Evolutionary conservation across 1,284 basidiomycete species (phyloP).

Genomic region (Ustilago loliicola): DNA sequence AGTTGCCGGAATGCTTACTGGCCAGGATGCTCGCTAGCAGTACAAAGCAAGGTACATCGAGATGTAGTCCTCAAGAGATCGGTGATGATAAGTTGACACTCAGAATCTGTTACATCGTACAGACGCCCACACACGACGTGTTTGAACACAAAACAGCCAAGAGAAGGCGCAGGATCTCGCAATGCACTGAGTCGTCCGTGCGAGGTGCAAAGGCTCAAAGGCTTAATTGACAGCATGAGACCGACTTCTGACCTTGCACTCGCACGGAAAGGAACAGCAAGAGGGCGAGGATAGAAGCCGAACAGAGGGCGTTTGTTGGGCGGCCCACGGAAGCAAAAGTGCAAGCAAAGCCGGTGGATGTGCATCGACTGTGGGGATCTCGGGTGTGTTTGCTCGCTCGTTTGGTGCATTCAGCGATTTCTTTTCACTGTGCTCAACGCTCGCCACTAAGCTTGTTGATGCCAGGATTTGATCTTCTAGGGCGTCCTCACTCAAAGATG

Average conservation of each 20-base stretch:
- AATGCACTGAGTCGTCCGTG: not conserved
- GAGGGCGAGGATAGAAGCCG: slow-evolving; percentile 3
- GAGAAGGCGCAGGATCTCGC: slow-evolving; percentile 1
- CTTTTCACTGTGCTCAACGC: not conserved
- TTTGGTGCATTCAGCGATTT: not conserved
- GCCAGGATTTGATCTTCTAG: not conserved
- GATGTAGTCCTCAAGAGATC: not conserved
- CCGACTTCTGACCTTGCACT: not conserved
- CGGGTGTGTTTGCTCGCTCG: slow-evolving; percentile 46
- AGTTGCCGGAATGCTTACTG: not conserved
- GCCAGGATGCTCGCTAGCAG: not conserved
- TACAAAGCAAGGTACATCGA: not conserved
- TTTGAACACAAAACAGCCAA: not conserved
- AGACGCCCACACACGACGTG: not conserved
- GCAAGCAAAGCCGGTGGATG: slow-evolving; percentile 9
- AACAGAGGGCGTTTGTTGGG: slow-evolving; percentile 20
- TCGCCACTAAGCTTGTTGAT: not conserved
- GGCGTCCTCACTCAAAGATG: not conserved
- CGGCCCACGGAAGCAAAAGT: slow-evolving; percentile 7
- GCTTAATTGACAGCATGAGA: too few species aligned
- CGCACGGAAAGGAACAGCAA: slow-evolving; percentile 15
- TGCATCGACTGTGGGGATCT: slow-evolving; percentile 16
- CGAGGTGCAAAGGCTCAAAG: too few species aligned
- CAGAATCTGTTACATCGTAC: not conserved
- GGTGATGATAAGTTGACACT: not conserved